Evolutionary conservation across 257 asterid genomes (phyloP).

Genomic region (Lycium barbarum): DNA sequence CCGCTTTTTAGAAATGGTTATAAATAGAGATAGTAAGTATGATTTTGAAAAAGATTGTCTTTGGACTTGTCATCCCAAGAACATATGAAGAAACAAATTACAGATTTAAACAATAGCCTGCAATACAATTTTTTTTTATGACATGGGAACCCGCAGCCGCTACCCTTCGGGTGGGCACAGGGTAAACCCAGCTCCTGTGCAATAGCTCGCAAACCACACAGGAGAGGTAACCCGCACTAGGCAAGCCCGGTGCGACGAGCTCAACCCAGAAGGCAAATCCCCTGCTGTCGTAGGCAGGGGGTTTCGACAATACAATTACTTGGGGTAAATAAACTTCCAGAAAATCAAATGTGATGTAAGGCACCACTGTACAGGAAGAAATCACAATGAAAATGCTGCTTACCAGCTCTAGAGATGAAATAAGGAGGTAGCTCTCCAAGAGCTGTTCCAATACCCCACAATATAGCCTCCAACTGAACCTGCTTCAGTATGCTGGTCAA

Average conservation of each 20-base stretch:
- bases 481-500: constrained; percentile 42
- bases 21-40: background rate
- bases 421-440: constrained; percentile 53
- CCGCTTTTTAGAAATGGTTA: background rate
- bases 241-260: too few species aligned
- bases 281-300: too few species aligned
- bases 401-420: constrained; percentile 51
- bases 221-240: background rate
- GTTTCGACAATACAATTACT: background rate
- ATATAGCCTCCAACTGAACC: constrained; percentile 45
- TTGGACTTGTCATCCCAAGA: background rate
- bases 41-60: background rate
- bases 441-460: constrained; percentile 52
- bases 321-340: background rate
- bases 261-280: too few species aligned
- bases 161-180: too few species aligned
- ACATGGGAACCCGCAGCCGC: too few species aligned
- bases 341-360: background rate
- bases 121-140: background rate
- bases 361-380: constrained; percentile 19
- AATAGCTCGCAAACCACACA: too few species aligned
- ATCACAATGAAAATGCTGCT: background rate
- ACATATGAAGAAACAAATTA: background rate
- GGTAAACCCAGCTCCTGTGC: too few species aligned
- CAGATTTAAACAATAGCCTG: background rate